A percentile compares a stretch with the other conserved stretches of the same genome.
phyloP scores from a whole-genome alignment of 495 filamentous ascomycete genomes.

The Aspergillus asperescens region DNA sequence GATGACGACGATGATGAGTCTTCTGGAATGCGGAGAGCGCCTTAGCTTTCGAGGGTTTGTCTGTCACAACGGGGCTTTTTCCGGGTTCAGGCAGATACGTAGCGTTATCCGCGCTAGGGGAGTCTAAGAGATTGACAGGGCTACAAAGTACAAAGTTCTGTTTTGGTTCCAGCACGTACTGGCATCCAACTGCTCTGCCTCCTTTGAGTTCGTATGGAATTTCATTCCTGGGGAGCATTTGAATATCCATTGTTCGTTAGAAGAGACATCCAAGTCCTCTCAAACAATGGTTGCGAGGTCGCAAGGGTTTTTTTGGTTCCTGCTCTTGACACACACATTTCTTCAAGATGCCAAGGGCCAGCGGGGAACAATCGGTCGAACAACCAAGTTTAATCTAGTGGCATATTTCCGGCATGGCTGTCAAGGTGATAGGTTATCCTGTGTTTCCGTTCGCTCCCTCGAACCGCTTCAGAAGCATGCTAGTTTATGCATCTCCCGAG shows the following conservation, averaged over 20 bases:
- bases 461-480: neutral
- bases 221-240: neutral
- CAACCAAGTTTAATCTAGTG: neutral
- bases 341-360: constrained; percentile 1
- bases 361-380: constrained; percentile 1
- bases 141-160: neutral
- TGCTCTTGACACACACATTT: neutral
- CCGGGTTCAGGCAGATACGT: constrained; percentile 21
- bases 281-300: neutral
- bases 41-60: constrained; percentile 10
- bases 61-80: constrained; percentile 1
- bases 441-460: neutral
- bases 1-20: constrained; percentile 6
- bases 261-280: neutral
- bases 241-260: neutral
- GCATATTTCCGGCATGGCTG: neutral
- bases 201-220: neutral
- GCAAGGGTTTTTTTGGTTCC: neutral
- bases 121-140: neutral
- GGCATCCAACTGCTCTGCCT: neutral
- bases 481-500: neutral
- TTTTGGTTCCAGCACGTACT: neutral
- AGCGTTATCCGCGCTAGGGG: neutral
- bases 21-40: constrained; percentile 8
- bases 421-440: constrained; percentile 3